Conservation (phyloP, 2,329 filamentous ascomycete species). For the Fusarium succisae region DNA sequence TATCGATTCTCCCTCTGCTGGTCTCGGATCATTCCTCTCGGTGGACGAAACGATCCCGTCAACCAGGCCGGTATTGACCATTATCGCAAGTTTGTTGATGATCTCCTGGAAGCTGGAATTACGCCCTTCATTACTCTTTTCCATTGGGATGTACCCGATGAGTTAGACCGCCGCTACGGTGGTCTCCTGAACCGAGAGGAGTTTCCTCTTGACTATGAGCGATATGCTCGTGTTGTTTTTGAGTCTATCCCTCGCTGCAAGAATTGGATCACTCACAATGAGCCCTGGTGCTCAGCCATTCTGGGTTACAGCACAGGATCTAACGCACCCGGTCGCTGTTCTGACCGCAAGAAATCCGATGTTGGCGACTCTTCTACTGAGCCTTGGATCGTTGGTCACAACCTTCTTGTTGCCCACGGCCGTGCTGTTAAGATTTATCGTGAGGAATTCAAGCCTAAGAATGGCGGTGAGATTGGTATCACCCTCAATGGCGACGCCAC, state of each 20-base stretch:
- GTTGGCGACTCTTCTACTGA: conserved; percentile 80
- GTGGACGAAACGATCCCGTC: conserved; percentile 81
- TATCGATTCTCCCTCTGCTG: conserved; percentile 90
- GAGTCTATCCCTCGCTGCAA: conserved; percentile 79
- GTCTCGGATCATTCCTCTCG: conserved; percentile 86
- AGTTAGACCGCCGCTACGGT: conserved; percentile 81
- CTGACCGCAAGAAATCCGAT: conserved; percentile 74
- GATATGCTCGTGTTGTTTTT: conserved; percentile 82
- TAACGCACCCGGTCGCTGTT: conserved; percentile 85
- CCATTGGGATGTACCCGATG: conserved; percentile 89
- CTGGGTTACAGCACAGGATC: conserved; percentile 81
- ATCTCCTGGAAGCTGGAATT: conserved; percentile 79
- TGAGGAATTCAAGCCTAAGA: conserved; percentile 78
- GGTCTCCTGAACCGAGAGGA: conserved; percentile 83
- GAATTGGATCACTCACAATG: conserved; percentile 91
- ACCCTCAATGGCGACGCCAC: conserved; percentile 87
- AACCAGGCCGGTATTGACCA: conserved; percentile 81
- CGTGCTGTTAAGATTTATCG: conserved; percentile 84
- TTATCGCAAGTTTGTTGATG: conserved; percentile 82
- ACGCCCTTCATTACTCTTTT: conserved; percentile 83
- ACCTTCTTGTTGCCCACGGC: conserved; percentile 81
- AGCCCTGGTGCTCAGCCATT: conserved; percentile 86
- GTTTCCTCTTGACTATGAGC: conserved; percentile 82
- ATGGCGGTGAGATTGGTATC: conserved; percentile 84
- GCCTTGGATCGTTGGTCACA: conserved; percentile 86